Base-by-base conservation (phyloP, 2,329 filamentous ascomycete species). In the Xylariales sp. region DNA sequence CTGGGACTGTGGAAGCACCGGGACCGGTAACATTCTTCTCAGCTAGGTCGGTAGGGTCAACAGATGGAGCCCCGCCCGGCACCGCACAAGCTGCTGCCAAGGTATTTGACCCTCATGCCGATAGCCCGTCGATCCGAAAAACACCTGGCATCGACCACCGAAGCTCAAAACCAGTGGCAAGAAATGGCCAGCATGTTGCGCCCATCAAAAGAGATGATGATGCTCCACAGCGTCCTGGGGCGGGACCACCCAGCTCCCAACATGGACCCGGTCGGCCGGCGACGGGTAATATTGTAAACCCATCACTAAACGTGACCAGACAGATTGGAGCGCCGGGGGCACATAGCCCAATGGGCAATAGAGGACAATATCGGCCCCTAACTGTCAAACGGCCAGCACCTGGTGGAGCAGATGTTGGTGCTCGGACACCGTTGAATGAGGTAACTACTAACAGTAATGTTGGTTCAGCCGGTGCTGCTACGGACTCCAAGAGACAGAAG, bases 71-170 rank as follows among this genome's bases (percentile, higher is more conserved):
- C 47, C 44, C 66, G 59, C 28, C 65, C 67, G 45, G 57, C 49
- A 32, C 64, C 56, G 8, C 62, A 65, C 67, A 67, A 4, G 60
- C 66, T 25, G 62, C 64, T 6, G 66, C 66, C 5, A 71, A 78
- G 11, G 66, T 72, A 17, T 91, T 90, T 59, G 84, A 90, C 50
- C 85, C 84, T 3, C 81, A 81, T 41, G 73, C 80, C 5, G 84
- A 90, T 52, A 88, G 83, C 44, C 89, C 90, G 0, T 93, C 89
- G 1, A 89, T 95, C 54, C 79, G 88, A 44, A 90, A 91, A 56
- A 96, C 91, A 1, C 85, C 85, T 0, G 90, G 90, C 3, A 76
- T 96, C 27, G 88, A 96, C 53, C 88, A 94, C 54, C 80, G 67
- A 16, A 83, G 78, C 36, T 90, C 85, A 5, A 82, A 83, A 37